Evolutionary conservation across 2,329 filamentous ascomycete species (phyloP).

Genomic region (Fonsecaea monophora): DNA sequence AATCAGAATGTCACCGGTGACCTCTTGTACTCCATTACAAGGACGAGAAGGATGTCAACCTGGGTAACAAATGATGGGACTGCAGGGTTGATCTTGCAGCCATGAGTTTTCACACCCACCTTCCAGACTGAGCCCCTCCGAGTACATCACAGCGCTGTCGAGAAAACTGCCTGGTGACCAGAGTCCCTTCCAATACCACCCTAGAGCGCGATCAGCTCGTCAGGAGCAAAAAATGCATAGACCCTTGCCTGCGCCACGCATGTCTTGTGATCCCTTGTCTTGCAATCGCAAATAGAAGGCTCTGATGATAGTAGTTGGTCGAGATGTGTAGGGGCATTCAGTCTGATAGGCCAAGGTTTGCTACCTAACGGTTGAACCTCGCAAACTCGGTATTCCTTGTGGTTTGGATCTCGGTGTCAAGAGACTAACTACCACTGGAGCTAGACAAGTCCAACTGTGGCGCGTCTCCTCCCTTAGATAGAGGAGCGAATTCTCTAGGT

Average conservation of each 20-base stretch:
- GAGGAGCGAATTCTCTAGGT: conserved; percentile 12
- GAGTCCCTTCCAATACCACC: background rate
- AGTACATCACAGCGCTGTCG: background rate
- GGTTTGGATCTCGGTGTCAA: conserved; percentile 4
- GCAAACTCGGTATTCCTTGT: background rate
- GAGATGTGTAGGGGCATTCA: background rate
- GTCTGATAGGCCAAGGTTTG: background rate
- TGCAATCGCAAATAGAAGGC: background rate
- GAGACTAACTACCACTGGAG: background rate
- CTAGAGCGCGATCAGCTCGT: background rate
- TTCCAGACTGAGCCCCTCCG: background rate
- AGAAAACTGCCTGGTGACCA: too few species aligned
- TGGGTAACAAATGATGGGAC: background rate
- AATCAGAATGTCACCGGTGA: background rate
- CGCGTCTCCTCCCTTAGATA: background rate
- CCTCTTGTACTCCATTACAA: background rate
- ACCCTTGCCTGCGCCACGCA: background rate
- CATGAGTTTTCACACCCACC: background rate
- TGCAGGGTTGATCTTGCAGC: conserved; percentile 2
- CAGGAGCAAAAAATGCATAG: background rate
- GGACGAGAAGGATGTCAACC: background rate
- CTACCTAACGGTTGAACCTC: background rate
- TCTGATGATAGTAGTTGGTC: background rate
- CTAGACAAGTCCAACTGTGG: conserved; percentile 6
- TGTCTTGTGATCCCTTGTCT: background rate